Base-by-base conservation (phyloP, 208 protist species). In the Kentomonas sorsogonicus region DNA sequence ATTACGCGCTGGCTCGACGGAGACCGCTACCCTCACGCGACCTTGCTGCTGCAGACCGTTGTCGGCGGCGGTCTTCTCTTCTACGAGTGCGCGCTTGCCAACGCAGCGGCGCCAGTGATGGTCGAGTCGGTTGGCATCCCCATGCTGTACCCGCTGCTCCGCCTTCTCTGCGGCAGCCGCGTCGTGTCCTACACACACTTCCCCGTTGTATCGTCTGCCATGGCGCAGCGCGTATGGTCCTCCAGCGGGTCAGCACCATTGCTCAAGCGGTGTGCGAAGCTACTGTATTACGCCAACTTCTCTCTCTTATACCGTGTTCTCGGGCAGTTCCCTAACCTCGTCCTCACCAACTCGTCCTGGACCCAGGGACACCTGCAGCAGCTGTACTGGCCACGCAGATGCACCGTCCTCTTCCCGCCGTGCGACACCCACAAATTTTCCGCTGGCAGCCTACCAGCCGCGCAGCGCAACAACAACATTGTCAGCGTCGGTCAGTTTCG, bases 131-230 rank as follows among this genome's bases (percentile, higher is more conserved):
- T 97, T 47, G 98, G 98, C 10, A 91, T 93, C 44, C 93, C 97
- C 3, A 97, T 98, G 30, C 80, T 93, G 7, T 98, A 96, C 60
- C 96, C 96, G 5, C 60, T 98, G 6, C 85, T 98, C 6, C 62
- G 74, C 11, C n/a, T 86, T 10, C 38, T 98, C 2, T 84, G 73
- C 30, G 87, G 89, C 0, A 80, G 79, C 41, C 62, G 34, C 0
- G 88, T 98, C 4, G 82, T 79, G 1, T 89, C 74, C 41, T 99
- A 99, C 70, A 93, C 94, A 1, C 98, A 99, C 74, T 99, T 99
- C 72, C 98, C 98, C 22, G 93, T 97, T 11, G 97, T 99, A 31
- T 92, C 86, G 20, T 72, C 74, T 7, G 69, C 79, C 40, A 97
- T 97, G 92, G 62, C 77, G 11, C 44, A 72, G 45, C 61, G 75